phyloP scores from a whole-genome alignment of 2,329 filamentous ascomycete genomes.

The Cercospora brassicicola region DNA sequence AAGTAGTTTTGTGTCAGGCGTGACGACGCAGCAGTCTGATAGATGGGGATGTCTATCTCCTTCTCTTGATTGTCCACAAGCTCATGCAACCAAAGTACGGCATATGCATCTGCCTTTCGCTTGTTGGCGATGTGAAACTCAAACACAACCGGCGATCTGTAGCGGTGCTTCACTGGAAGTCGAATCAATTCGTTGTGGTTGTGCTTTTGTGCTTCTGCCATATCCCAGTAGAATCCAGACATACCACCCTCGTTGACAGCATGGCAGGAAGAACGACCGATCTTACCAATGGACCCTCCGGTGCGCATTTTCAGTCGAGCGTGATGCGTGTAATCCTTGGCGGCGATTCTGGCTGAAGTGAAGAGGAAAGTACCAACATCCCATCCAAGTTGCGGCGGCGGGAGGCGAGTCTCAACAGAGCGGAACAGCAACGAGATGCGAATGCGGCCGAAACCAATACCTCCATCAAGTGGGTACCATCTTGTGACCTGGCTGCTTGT shows the following conservation, averaged over 20 bases:
- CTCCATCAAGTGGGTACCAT: slow-evolving; percentile 96
- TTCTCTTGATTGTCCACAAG: slow-evolving; percentile 76
- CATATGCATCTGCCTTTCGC: slow-evolving; percentile 71
- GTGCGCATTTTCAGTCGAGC: slow-evolving; percentile 76
- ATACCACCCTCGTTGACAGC: slow-evolving; percentile 58
- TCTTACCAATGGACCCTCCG: slow-evolving; percentile 73
- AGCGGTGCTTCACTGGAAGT: slow-evolving; percentile 85
- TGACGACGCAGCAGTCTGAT: slow-evolving; percentile 72
- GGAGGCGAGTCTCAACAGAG: slow-evolving; percentile 80
- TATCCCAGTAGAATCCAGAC: slow-evolving; percentile 58
- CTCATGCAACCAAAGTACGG: slow-evolving; percentile 82
- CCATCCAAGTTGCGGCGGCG: slow-evolving; percentile 85
- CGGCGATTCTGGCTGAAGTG: slow-evolving; percentile 66
- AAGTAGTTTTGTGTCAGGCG: slow-evolving; percentile 91
- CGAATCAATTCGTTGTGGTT: slow-evolving; percentile 60
- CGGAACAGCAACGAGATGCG: slow-evolving; percentile 88
- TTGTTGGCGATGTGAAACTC: slow-evolving; percentile 74
- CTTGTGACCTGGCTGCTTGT: slow-evolving; percentile 82
- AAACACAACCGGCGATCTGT: slow-evolving; percentile 84
- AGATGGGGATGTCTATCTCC: slow-evolving; percentile 85
- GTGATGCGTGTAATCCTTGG: slow-evolving; percentile 61
- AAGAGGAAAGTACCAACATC: slow-evolving; percentile 95
- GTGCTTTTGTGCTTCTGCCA: slow-evolving; percentile 35
- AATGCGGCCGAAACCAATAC: slow-evolving; percentile 83
- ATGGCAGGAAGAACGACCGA: slow-evolving; percentile 64